Percentiles rank a stretch among this genome's conserved stretches.
Conservation (phyloP, 208 protist species). For the Trypanosoma cruzi region DNA sequence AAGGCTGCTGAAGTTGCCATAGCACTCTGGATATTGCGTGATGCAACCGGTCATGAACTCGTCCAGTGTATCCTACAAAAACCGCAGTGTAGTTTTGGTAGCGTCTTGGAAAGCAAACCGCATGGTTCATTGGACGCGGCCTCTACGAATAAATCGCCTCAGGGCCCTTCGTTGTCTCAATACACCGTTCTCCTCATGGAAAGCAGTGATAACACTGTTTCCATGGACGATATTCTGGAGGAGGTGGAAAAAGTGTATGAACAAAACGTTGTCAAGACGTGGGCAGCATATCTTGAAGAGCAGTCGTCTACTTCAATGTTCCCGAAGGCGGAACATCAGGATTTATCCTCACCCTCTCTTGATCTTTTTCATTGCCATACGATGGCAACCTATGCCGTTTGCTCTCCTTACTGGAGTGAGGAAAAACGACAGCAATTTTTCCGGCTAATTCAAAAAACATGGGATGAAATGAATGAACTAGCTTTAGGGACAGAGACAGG, state of each 20-base stretch:
- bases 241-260: conserved; percentile 56
- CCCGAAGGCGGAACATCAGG: not conserved
- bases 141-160: not conserved
- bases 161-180: too few relatives aligned
- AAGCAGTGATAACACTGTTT: not conserved
- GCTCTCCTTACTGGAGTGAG: conserved; percentile 29
- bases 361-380: conserved; percentile 10
- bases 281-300: conserved; percentile 63
- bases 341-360: not conserved
- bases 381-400: conserved; percentile 21
- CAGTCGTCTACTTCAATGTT: not conserved
- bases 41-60: conserved; percentile 71
- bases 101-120: conserved; percentile 32
- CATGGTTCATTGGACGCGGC: conserved; percentile 3
- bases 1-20: conserved; percentile 51
- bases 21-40: conserved; percentile 71
- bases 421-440: conserved; percentile 18
- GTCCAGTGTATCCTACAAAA: conserved; percentile 80
- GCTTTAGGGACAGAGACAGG: not conserved
- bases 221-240: conserved; percentile 57
- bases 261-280: conserved; percentile 54
- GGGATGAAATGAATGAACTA: conserved; percentile 5
- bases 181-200: not conserved
- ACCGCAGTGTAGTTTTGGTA: conserved; percentile 3
- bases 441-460: conserved; percentile 7